Conservation (phyloP, 306 rosid species). For the Arachis stenosperma region DNA sequence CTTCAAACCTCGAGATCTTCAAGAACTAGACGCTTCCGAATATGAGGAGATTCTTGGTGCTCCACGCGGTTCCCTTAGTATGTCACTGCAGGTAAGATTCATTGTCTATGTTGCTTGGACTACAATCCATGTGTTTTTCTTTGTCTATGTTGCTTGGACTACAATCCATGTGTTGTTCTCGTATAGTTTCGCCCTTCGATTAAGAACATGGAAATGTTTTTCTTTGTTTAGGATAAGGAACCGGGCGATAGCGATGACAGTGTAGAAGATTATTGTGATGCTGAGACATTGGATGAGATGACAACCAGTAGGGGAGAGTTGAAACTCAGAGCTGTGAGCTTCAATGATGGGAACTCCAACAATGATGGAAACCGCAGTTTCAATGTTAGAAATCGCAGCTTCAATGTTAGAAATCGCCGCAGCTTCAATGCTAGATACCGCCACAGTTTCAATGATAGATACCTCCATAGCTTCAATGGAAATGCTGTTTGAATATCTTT, state of each 20-base stretch:
- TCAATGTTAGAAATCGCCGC: no score
- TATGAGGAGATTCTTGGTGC: slow-evolving; percentile 77
- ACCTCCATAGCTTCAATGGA: slow-evolving; percentile 43
- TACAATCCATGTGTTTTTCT: background rate
- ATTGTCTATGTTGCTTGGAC: slow-evolving; percentile 14
- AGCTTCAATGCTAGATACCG: slow-evolving; percentile 48
- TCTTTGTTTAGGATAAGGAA: slow-evolving; percentile 60
- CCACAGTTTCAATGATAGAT: background rate
- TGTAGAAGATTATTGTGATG: slow-evolving; percentile 61
- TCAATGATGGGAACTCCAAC: slow-evolving; percentile 35
- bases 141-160: background rate
- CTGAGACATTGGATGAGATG: slow-evolving; percentile 82
- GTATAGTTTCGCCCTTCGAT: slow-evolving; percentile 17
- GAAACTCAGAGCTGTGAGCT: slow-evolving; percentile 69
- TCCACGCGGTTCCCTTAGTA: slow-evolving; percentile 28
- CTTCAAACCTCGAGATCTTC: slow-evolving; percentile 57
- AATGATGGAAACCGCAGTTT: slow-evolving; percentile 36
- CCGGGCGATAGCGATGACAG: slow-evolving; percentile 38
- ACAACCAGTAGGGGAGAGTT: slow-evolving; percentile 86
- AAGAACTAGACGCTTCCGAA: slow-evolving; percentile 90
- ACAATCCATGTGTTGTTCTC: background rate
- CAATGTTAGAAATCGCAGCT: slow-evolving; percentile 35
- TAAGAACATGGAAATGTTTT: slow-evolving; percentile 21
- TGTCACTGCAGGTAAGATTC: slow-evolving; percentile 34
- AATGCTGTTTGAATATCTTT: slow-evolving; percentile 23